Conservation (phyloP, 495 filamentous ascomycete genomes). For the Lasiosphaeriaceae sp. region DNA sequence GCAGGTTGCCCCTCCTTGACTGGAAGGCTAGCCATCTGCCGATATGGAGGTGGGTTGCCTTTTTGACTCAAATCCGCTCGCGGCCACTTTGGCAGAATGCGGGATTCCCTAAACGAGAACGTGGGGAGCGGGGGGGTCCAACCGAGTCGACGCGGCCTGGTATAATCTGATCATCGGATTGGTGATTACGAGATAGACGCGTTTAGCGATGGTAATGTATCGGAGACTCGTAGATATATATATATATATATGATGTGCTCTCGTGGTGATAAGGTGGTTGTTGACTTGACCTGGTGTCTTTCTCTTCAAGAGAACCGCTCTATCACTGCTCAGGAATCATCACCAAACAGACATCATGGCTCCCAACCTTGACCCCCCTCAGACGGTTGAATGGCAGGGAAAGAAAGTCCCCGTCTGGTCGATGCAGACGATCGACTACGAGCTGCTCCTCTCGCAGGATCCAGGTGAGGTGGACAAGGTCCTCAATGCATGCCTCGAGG, state of each 20-base stretch:
- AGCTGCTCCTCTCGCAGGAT: constrained; percentile 44
- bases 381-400: constrained; percentile 48
- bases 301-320: not conserved
- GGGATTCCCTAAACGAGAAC: not conserved
- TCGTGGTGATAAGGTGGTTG: not conserved
- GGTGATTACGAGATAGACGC: too few relatives aligned
- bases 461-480: constrained; percentile 47
- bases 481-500: constrained; percentile 41
- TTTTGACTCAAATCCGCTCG: not conserved
- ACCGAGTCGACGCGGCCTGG: too few relatives aligned
- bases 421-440: constrained; percentile 47
- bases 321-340: not conserved
- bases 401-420: constrained; percentile 48
- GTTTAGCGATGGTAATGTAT: too few relatives aligned
- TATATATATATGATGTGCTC: too few relatives aligned
- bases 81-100: constrained; percentile 2
- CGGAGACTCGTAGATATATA: too few relatives aligned
- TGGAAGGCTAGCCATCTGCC: too few relatives aligned
- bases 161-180: too few relatives aligned
- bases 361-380: constrained; percentile 33
- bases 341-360: constrained; percentile 35
- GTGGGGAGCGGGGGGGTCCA: not conserved
- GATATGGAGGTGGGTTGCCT: not conserved
- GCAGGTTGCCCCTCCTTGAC: too few relatives aligned
- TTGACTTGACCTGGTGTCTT: constrained; percentile 3